Evolutionary conservation across 768 basidiomycete species (phyloP).

Genomic region (Tylopilus plumbeoviolaceoides): DNA sequence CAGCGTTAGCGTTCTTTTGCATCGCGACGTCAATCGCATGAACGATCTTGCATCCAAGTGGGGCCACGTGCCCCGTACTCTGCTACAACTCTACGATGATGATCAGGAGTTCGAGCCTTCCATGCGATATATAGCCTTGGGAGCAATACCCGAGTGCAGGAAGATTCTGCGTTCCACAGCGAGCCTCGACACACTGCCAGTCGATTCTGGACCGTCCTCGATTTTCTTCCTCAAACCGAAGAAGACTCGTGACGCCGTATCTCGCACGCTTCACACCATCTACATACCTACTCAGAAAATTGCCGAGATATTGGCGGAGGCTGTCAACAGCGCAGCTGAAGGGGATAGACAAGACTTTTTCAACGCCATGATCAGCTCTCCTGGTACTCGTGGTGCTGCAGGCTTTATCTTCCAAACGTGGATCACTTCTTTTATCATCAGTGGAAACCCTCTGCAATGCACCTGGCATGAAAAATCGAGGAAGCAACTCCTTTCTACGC

Average conservation of each 20-base stretch:
- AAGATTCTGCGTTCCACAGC: not conserved
- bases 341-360: slow-evolving; percentile 4
- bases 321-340: not conserved
- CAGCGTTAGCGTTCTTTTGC: not conserved
- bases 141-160: not conserved
- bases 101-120: not conserved
- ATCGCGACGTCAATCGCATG: not conserved
- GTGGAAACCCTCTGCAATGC: not conserved
- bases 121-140: not conserved
- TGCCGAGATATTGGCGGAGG: not conserved
- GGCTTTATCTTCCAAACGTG: slow-evolving; percentile 3
- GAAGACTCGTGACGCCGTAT: not conserved
- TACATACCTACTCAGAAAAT: not conserved
- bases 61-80: not conserved
- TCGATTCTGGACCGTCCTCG: not conserved
- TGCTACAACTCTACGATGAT: not conserved
- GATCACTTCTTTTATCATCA: not conserved
- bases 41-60: not conserved
- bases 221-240: slow-evolving; percentile 2
- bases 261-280: not conserved
- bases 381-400: not conserved
- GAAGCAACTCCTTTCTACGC: not conserved
- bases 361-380: not conserved
- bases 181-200: not conserved
- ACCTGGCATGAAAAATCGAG: not conserved